A percentile compares a stretch with the other conserved stretches of the same genome.
Conservation (phyloP, 2,329 filamentous ascomycete genomes). For the Aureobasidium melanogenum region DNA sequence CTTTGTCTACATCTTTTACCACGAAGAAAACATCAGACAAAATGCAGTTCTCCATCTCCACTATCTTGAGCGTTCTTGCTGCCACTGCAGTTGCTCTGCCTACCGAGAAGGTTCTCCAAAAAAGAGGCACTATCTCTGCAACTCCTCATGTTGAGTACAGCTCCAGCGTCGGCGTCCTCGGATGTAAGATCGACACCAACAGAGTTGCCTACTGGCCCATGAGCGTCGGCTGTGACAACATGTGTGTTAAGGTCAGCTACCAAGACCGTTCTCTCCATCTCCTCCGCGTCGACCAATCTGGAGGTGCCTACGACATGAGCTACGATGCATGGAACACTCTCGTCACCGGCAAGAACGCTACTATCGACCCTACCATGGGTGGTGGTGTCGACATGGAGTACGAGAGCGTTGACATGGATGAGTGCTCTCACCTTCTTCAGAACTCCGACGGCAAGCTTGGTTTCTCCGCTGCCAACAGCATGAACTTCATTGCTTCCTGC, state of each 20-base stretch:
- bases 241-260: conserved; percentile 46
- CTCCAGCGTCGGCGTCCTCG: conserved; percentile 49
- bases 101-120: conserved; percentile 11
- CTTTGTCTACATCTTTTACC: conserved; percentile 1
- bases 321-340: conserved; percentile 57
- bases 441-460: conserved; percentile 37
- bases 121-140: conserved; percentile 19
- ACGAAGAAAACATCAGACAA: conserved; percentile 2
- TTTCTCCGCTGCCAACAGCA: conserved; percentile 48
- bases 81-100: conserved; percentile 15
- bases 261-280: conserved; percentile 45
- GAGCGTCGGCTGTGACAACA: conserved; percentile 44
- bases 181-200: conserved; percentile 53
- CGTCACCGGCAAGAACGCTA: conserved; percentile 41
- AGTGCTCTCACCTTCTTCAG: conserved; percentile 43
- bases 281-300: conserved; percentile 48
- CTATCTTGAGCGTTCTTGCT: conserved; percentile 16
- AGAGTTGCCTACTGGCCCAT: conserved; percentile 54
- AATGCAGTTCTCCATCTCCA: conserved; percentile 15
- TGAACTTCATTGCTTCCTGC: conserved; percentile 42
- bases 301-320: conserved; percentile 49
- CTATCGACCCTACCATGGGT: conserved; percentile 37
- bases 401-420: conserved; percentile 38
- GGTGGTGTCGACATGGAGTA: conserved; percentile 46
- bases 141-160: conserved; percentile 51